phyloP scores from a whole-genome alignment of 495 filamentous ascomycete species.

The Aspergillus hancockii region DNA sequence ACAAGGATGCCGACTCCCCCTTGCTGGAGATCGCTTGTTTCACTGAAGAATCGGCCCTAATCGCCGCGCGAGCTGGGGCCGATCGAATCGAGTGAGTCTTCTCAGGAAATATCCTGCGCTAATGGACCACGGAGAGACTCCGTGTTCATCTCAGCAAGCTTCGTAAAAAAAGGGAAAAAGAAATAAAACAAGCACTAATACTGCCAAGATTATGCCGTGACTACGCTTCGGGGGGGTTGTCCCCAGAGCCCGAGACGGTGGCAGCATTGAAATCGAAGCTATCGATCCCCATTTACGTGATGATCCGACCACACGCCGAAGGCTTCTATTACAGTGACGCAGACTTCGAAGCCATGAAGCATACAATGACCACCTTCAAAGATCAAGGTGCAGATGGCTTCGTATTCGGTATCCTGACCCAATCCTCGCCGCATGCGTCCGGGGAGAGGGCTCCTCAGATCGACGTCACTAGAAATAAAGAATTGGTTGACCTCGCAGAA shows the following conservation, averaged over 20 bases:
- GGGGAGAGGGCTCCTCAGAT: slow-evolving; percentile 19
- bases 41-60: slow-evolving; percentile 39
- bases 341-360: slow-evolving; percentile 45
- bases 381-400: slow-evolving; percentile 44
- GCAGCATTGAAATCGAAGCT: slow-evolving; percentile 26
- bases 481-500: slow-evolving; percentile 40
- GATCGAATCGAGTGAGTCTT: slow-evolving; percentile 48
- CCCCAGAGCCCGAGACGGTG: slow-evolving; percentile 20
- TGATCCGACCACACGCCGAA: slow-evolving; percentile 49
- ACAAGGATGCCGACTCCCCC: neutral
- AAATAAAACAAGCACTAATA: neutral
- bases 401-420: slow-evolving; percentile 49
- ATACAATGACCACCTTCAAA: slow-evolving; percentile 34
- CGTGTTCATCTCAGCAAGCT: neutral
- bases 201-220: slow-evolving; percentile 28
- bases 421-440: slow-evolving; percentile 2
- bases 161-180: too few species aligned
- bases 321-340: slow-evolving; percentile 40
- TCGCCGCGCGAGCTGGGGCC: slow-evolving; percentile 42
- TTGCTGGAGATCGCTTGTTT: slow-evolving; percentile 54
- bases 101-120: neutral
- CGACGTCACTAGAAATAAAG: slow-evolving; percentile 36
- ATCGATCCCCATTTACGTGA: slow-evolving; percentile 47
- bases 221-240: slow-evolving; percentile 36
- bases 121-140: neutral